Base-by-base conservation (phyloP, 495 filamentous ascomycete species). In the Copromyces sp. region DNA sequence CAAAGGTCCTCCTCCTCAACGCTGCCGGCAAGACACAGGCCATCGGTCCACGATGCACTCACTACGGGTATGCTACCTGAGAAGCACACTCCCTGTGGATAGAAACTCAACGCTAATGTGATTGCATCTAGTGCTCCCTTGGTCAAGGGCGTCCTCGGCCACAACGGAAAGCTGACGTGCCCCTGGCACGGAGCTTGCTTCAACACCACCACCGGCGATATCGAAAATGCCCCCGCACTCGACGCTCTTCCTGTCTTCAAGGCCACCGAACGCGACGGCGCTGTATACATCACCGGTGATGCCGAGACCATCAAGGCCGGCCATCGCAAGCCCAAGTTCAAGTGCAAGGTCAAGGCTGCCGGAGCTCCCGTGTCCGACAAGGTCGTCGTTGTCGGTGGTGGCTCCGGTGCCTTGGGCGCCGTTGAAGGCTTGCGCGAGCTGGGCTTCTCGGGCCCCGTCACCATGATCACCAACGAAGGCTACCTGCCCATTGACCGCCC, bases 181-280 rank as follows among this genome's bases (percentile, higher is more conserved):
- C 92, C 94, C 1, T 98, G 96, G 95, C 94, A 97, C 81, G 94
- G 94, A 84, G 95, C 95, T 45, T 99, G 95, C 85, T 99, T 97
- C 82, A 93, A 93, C 73, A 88, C 92, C 71, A 82, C 85, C 53
- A 94, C 91, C n/a, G 95, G 95, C 39, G 95, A 98, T 73, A 91
- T 99, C 68, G 95, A 99, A 81, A 91, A 98, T 79, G 94, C 95
- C 0, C 95, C 95, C 1, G 95, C 93, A 3, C 85, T 96, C 7
- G 93, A 98, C 75, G 87, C 91, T 17, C 80, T 99, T 4, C 85
- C 90, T 29, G 91, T 91, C 53, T 99, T 95, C 82, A 91, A 93
- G 41, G 78, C 97, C 37, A 81, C 88, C 32, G 89, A 95, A 78
- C 94, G 90, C 78, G 88, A 94, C 76, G 93, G 90, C 69, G 90